These are phyloP conservation scores for Isoetes taiwanensis DNA, from an alignment of 75 land plant genomes.

Conservation along the genomic window DNA sequence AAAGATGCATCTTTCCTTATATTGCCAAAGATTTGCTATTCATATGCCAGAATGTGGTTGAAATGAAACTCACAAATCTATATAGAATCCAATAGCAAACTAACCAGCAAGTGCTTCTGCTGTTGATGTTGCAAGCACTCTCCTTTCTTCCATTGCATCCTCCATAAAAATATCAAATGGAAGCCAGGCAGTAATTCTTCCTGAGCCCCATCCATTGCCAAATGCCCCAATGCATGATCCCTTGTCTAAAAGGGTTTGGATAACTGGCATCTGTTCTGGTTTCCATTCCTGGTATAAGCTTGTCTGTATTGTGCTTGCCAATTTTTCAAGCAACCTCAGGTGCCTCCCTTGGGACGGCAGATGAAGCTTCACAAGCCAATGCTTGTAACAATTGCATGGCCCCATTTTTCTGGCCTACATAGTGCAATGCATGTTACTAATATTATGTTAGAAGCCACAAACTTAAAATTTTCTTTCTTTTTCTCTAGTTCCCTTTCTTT, in stretches of 20 bases:
- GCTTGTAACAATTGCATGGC: conserved; percentile 34
- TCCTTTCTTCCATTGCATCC: conserved; percentile 57
- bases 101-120: conserved; percentile 61
- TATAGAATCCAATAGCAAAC: neutral
- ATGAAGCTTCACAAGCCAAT: conserved; percentile 24
- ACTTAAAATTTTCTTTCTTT: no score
- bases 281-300: conserved; percentile 32
- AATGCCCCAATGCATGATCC: conserved; percentile 28
- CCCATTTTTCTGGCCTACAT: conserved; percentile 59
- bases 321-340: conserved; percentile 33
- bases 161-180: conserved; percentile 79
- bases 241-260: conserved; percentile 27
- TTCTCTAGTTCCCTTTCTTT: no score
- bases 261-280: conserved; percentile 20
- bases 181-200: conserved; percentile 60
- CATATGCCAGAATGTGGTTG: neutral
- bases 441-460: no score
- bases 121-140: conserved; percentile 45
- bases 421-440: no score
- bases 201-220: conserved; percentile 38
- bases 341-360: conserved; percentile 27
- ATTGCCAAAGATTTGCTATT: neutral
- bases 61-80: neutral
- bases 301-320: conserved; percentile 24
- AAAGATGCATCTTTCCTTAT: neutral